Evolutionary conservation across 257 asterid genomes (phyloP).

Genomic region (Thymus quinquecostatus): DNA sequence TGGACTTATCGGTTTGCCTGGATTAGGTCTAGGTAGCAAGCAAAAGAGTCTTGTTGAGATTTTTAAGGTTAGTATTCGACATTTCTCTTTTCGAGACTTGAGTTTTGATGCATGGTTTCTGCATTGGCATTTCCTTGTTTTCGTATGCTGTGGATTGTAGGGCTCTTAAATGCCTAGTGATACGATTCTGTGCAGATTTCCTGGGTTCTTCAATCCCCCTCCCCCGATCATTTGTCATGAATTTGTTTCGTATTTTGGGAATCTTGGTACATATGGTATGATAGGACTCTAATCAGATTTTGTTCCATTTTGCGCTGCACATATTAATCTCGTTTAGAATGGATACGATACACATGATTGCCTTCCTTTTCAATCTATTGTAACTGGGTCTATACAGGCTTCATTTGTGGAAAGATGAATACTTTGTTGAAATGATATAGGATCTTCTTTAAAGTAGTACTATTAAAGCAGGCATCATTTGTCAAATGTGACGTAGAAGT

Average conservation of each 20-base stretch:
- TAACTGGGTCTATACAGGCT: background rate
- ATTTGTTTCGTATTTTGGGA: constrained; percentile 1
- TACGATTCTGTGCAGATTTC: background rate
- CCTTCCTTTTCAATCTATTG: background rate
- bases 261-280: background rate
- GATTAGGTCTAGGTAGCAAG: constrained; percentile 70
- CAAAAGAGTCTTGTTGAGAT: constrained; percentile 85
- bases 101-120: constrained; percentile 8
- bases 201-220: background rate
- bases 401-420: background rate
- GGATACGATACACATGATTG: background rate
- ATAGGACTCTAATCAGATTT: background rate
- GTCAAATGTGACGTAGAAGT: too few species aligned
- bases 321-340: background rate
- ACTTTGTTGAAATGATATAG: background rate
- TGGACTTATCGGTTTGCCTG: constrained; percentile 95
- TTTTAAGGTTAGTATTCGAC: constrained; percentile 63
- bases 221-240: background rate
- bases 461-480: background rate
- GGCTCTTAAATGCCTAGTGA: background rate
- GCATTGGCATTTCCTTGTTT: constrained; percentile 1
- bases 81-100: background rate
- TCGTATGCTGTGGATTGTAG: constrained; percentile 11
- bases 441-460: background rate
- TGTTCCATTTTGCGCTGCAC: background rate